Percentiles rank a stretch among this genome's conserved stretches.
Conservation (phyloP, 257 asterid genomes). For the Solanum corneliomulleri region DNA sequence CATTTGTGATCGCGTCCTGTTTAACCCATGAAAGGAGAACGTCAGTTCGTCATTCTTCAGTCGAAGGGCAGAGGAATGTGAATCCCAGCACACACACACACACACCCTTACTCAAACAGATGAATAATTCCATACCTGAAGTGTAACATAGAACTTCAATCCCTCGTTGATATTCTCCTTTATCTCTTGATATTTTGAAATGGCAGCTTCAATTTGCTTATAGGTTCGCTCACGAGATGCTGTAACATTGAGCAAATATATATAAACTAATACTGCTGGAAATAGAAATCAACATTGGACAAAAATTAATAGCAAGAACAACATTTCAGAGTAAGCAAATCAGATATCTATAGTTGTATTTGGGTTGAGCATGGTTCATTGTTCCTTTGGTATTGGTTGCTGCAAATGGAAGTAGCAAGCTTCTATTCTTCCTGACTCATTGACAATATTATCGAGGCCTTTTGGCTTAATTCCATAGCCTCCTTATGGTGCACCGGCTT, state of each 20-base stretch:
- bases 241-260: slow-evolving; percentile 15
- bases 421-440: not conserved
- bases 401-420: not conserved
- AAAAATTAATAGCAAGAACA: not conserved
- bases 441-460: not conserved
- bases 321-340: not conserved
- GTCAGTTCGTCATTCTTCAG: not conserved
- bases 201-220: slow-evolving; percentile 93
- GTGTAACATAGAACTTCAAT: slow-evolving; percentile 84
- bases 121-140: slow-evolving; percentile 49
- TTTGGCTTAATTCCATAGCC: not conserved
- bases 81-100: not conserved
- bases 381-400: not conserved
- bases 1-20: slow-evolving; percentile 84
- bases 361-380: not conserved
- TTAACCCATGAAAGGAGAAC: not conserved
- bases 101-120: not conserved
- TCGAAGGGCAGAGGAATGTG: not conserved
- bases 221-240: slow-evolving; percentile 88
- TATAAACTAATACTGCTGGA: not conserved
- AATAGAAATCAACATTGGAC: not conserved
- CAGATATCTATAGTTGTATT: not conserved
- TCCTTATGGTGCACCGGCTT: not conserved
- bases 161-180: slow-evolving; percentile 96
- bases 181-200: slow-evolving; percentile 73